phyloP scores from a whole-genome alignment of 1,284 basidiomycete genomes.

The Hypsizygus ulmarius region DNA sequence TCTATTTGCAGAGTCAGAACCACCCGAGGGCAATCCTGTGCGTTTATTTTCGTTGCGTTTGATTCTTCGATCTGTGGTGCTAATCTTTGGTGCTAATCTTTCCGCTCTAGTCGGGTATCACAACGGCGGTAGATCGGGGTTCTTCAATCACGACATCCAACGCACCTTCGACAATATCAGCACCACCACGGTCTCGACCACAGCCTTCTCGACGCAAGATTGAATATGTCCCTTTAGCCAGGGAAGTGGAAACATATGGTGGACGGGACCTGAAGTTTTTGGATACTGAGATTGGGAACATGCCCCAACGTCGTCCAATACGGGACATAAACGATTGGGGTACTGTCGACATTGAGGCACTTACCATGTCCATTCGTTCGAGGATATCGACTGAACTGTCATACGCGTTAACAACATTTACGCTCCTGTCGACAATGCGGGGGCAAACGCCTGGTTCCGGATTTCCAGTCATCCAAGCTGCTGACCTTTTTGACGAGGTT shows the following conservation, averaged over 20 bases:
- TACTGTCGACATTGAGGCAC: slow-evolving; percentile 82
- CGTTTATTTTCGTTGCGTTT: slow-evolving; percentile 19
- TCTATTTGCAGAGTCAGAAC: slow-evolving; percentile 37
- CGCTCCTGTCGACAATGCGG: slow-evolving; percentile 79
- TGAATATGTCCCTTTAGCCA: slow-evolving; percentile 84
- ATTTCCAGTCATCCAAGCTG: slow-evolving; percentile 75
- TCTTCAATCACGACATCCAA: slow-evolving; percentile 18
- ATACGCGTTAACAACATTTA: slow-evolving; percentile 87
- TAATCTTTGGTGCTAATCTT: slow-evolving; percentile 20
- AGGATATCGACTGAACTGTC: slow-evolving; percentile 82
- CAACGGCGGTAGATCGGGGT: slow-evolving; percentile 24
- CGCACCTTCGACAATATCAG: slow-evolving; percentile 22
- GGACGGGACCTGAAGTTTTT: slow-evolving; percentile 81
- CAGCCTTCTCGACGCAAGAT: slow-evolving; percentile 76
- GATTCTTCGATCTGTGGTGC: slow-evolving; percentile 1
- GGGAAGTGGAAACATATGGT: slow-evolving; percentile 77
- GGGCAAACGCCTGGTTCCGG: slow-evolving; percentile 58
- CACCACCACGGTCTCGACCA: slow-evolving; percentile 34
- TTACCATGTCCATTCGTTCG: slow-evolving; percentile 89
- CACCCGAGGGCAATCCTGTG: slow-evolving; percentile 37
- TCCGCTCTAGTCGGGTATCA: slow-evolving; percentile 29
- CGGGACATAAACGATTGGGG: slow-evolving; percentile 82
- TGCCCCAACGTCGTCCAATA: slow-evolving; percentile 52
- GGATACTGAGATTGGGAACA: slow-evolving; percentile 58
- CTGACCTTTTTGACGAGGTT: slow-evolving; percentile 84